These are phyloP conservation scores for Trichosanthes cucumerina DNA, from an alignment of 306 rosid genomes.

Conservation along the genomic window DNA sequence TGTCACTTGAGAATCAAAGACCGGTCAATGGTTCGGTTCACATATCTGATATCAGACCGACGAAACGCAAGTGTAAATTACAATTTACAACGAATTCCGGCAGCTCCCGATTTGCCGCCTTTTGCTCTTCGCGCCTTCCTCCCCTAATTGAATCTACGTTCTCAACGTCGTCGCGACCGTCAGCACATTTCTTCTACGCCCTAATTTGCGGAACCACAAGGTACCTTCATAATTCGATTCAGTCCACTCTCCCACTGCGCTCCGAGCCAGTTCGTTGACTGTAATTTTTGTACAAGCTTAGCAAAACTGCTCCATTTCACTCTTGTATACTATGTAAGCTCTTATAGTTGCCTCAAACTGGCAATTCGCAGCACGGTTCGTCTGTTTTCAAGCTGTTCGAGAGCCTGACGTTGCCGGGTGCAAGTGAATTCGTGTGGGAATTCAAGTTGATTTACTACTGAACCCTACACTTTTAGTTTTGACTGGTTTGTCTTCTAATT, in stretches of 20 bases:
- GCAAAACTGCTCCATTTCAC: background rate
- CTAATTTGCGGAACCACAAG: background rate
- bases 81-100: conserved; percentile 1
- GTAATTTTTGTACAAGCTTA: background rate
- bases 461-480: background rate
- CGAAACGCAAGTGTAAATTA: background rate
- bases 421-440: background rate
- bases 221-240: background rate
- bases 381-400: background rate
- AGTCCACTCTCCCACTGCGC: background rate
- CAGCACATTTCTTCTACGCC: background rate
- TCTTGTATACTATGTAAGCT: background rate
- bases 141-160: background rate
- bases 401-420: background rate
- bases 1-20: background rate
- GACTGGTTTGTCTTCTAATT: background rate
- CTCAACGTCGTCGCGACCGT: background rate
- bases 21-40: background rate
- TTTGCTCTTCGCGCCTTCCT: conserved; percentile 2
- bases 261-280: background rate
- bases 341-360: background rate
- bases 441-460: background rate
- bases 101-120: conserved; percentile 11
- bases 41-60: background rate
- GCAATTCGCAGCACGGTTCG: background rate